Base-by-base conservation (phyloP, 257 asterid species). In the Anisodus acutangulus region DNA sequence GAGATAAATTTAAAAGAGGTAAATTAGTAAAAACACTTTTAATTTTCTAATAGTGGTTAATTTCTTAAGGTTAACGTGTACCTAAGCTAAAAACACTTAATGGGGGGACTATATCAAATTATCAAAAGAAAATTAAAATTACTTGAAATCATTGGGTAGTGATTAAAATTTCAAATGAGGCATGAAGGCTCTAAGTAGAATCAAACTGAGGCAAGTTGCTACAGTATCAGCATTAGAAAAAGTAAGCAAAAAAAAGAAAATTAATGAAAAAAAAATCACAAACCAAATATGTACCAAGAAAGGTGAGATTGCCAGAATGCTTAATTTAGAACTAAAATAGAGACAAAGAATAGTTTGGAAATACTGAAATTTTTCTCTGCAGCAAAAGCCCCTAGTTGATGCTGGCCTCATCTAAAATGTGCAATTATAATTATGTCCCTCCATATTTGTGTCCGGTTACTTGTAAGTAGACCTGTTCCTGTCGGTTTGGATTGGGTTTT, bases 131-230 rank as follows among this genome's bases (percentile, higher is more conserved):
- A 67, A 67, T 47, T 47, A 22, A 63, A 63, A 26, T 76, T 76
- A 76, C 81, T 63, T 76, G 63, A 76, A 76, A 76, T 76, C 81
- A 76, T 76, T 51, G 58, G 45, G 13, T 51, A 76, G 63, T 6
- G 45, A 12, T 76, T 51, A 76, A 26, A 26, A 8, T 76, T 9
- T 49, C 81, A 74, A 74, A 74, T 74, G 81, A 74, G 13, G 81
- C 81, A 74, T 74, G 62, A 74, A 74, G 9, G 8, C 59, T 11
- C 78, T 16, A 70, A 16, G 54, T 16, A 16, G 78, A 70, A 41
- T 39, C 15, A 41, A 70, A 41, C 55, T 70, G 78, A 26, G 31
- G 31, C 31, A 26, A 26, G 31, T 1, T 26, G 31, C 31, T 26
- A 26, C 31, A 26, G 31, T 0, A 26, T 26, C 31, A 26, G 31